Conservation (phyloP, 441 rosid genomes). For the Pelargonium citronellum region DNA sequence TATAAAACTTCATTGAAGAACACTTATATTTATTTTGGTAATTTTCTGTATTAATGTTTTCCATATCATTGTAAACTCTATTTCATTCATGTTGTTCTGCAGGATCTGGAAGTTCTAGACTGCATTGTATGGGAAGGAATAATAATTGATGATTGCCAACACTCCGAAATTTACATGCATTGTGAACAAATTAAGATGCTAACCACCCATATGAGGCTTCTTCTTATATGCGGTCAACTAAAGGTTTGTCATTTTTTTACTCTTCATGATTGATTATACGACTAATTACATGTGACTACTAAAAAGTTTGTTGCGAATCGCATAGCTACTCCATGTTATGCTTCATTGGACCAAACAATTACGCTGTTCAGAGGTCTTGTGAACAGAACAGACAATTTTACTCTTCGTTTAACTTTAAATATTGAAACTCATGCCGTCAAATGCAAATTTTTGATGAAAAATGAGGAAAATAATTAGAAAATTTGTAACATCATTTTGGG, state of each 20-base stretch:
- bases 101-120: slow-evolving; percentile 39
- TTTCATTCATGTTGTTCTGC: slow-evolving; percentile 23
- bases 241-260: slow-evolving; percentile 36
- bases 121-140: slow-evolving; percentile 45
- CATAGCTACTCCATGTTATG: no score
- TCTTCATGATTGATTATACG: slow-evolving; percentile 2
- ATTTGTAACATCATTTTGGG: no score
- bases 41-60: background rate
- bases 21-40: background rate
- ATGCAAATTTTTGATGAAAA: no score
- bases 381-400: no score
- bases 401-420: no score
- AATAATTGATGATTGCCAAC: slow-evolving; percentile 50
- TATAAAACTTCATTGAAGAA: background rate
- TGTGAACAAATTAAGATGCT: slow-evolving; percentile 38
- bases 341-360: no score
- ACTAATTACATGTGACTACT: no score
- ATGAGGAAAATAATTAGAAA: no score
- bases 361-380: no score
- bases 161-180: slow-evolving; percentile 22
- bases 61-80: no score
- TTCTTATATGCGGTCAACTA: slow-evolving; percentile 43
- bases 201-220: slow-evolving; percentile 38
- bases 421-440: no score
- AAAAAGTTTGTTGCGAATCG: no score